phyloP scores from a whole-genome alignment of 306 rosid species.

The Vigna nakashimae region DNA sequence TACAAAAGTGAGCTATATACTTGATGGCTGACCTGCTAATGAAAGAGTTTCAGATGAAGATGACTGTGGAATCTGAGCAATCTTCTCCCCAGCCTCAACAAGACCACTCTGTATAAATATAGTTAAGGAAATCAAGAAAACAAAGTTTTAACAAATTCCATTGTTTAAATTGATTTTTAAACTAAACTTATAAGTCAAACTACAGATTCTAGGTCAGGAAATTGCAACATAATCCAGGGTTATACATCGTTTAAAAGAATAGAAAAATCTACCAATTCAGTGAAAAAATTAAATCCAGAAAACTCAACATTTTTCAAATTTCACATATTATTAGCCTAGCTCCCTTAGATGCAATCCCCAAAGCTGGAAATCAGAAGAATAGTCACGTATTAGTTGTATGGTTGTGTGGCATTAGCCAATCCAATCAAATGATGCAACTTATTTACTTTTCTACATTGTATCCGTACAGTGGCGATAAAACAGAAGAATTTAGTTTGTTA shows the following conservation, averaged over 20 bases:
- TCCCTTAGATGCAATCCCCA: conserved; percentile 15
- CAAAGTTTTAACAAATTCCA: conserved; percentile 7
- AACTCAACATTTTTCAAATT: neutral
- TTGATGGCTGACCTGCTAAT: conserved; percentile 53
- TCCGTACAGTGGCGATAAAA: too few species aligned
- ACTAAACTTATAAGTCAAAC: conserved; percentile 12
- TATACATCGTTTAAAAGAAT: neutral
- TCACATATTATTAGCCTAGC: neutral
- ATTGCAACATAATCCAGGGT: conserved; percentile 12
- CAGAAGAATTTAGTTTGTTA: neutral
- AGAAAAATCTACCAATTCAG: conserved; percentile 19
- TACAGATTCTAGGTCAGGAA: neutral
- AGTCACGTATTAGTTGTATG: too few species aligned
- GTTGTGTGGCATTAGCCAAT: too few species aligned
- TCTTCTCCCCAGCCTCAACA: conserved; percentile 55
- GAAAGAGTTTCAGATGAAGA: conserved; percentile 53
- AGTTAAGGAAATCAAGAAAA: conserved; percentile 39
- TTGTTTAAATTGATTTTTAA: conserved; percentile 20
- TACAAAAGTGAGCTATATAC: conserved; percentile 27
- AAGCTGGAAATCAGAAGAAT: neutral
- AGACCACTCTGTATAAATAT: conserved; percentile 55
- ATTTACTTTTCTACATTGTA: too few species aligned
- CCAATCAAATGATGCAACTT: too few species aligned
- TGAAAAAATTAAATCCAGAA: neutral
- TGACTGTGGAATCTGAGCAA: conserved; percentile 47